Percentiles rank a stretch among this genome's conserved stretches.
phyloP scores from a whole-genome alignment of 1,139 yeast genomes.

The Diutina neorugosa region DNA sequence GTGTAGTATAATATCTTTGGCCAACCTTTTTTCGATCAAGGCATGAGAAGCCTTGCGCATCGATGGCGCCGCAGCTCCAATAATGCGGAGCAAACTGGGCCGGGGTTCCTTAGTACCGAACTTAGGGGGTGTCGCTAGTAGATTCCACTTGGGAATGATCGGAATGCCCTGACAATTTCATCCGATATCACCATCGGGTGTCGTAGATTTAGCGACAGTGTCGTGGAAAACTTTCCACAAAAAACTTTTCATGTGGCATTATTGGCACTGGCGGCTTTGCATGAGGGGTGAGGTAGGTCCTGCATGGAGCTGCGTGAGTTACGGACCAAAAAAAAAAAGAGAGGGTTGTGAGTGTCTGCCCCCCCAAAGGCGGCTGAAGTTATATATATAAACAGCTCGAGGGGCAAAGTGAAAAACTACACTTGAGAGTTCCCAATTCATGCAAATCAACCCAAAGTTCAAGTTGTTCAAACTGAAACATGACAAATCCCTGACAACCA shows the following conservation, averaged over 20 bases:
- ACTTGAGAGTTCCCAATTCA: background rate
- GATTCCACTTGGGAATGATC: no score
- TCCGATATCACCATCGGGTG: background rate
- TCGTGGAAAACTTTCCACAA: background rate
- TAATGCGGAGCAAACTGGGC: background rate
- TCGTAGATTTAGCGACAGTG: background rate
- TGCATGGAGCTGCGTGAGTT: background rate
- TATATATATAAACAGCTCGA: background rate
- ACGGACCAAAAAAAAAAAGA: background rate
- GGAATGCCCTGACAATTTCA: no score
- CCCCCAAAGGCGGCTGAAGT: background rate
- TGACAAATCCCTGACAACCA: background rate
- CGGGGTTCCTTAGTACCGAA: background rate
- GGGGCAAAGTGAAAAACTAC: background rate
- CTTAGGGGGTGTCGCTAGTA: no score
- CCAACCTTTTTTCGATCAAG: background rate
- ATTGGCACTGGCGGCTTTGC: background rate
- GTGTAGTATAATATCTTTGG: background rate
- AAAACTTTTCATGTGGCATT: background rate
- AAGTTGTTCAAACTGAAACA: constrained; percentile 2
- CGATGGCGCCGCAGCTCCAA: background rate
- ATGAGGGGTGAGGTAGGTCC: background rate
- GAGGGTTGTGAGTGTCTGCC: background rate
- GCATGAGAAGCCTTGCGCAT: background rate
- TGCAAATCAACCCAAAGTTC: constrained; percentile 3